A percentile compares a stretch with the other conserved stretches of the same genome.
phyloP scores from a whole-genome alignment of 2,329 filamentous ascomycete species.

The Xylariaceae sp. region DNA sequence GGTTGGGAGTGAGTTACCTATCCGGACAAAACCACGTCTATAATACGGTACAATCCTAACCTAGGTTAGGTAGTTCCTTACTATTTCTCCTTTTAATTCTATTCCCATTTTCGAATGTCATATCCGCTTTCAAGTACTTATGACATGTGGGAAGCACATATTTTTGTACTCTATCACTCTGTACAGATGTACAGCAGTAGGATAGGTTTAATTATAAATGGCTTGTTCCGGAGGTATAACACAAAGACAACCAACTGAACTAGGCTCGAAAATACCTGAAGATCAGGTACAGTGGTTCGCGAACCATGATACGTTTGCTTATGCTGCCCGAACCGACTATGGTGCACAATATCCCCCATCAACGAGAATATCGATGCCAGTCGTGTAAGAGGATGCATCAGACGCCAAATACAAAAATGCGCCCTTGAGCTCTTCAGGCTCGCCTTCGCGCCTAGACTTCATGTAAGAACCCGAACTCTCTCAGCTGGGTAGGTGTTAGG shows the following conservation, averaged over 20 bases:
- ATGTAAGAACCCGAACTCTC: slow-evolving; percentile 3
- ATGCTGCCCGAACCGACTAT: slow-evolving; percentile 38
- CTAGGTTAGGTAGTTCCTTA: background rate
- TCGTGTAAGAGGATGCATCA: slow-evolving; percentile 84
- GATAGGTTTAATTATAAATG: too few species aligned
- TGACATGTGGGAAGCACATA: too few species aligned
- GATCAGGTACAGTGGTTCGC: too few species aligned
- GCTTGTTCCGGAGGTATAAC: too few species aligned
- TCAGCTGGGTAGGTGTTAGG: background rate
- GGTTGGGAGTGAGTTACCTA: too few species aligned
- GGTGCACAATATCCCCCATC: slow-evolving; percentile 75
- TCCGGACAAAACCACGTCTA: too few species aligned
- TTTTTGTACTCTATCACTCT: too few species aligned
- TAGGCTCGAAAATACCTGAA: too few species aligned
- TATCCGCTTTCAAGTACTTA: too few species aligned
- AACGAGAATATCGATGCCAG: slow-evolving; percentile 74
- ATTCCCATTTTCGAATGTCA: background rate
- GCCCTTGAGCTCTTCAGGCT: slow-evolving; percentile 78
- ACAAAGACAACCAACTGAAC: too few species aligned
- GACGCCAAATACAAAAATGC: slow-evolving; percentile 82
- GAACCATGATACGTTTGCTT: background rate
- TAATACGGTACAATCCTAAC: too few species aligned
- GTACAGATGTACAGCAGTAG: too few species aligned
- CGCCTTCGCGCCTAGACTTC: slow-evolving; percentile 66
- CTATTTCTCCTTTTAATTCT: background rate